Evolutionary conservation across 192 early-diverging fungal genomes (phyloP).

Genomic region (Coemansia sp.): DNA sequence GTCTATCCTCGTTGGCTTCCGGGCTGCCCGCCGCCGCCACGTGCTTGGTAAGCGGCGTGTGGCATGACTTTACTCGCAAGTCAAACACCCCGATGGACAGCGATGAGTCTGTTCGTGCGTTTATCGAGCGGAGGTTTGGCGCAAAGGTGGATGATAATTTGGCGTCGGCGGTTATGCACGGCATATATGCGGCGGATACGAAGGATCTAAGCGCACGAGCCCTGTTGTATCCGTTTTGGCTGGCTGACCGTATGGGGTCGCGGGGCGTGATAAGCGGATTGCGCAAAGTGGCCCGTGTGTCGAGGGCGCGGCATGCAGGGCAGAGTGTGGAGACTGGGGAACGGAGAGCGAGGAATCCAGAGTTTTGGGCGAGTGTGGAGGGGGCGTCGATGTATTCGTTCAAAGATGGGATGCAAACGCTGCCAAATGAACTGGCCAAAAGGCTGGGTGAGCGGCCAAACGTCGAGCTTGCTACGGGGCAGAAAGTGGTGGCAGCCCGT

Average conservation of each 20-base stretch:
- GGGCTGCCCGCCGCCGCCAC: constrained; percentile 62
- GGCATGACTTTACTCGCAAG: constrained; percentile 26
- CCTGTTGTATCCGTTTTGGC: constrained; percentile 70
- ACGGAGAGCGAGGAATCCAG: constrained; percentile 40
- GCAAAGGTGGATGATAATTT: constrained; percentile 72
- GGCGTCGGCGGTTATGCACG: constrained; percentile 86
- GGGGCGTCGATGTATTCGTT: constrained; percentile 81
- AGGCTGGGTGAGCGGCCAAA: constrained; percentile 57
- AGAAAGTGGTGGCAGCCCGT: constrained; percentile 50
- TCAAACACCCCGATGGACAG: constrained; percentile 9
- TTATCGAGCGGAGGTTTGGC: constrained; percentile 79
- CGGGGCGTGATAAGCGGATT: constrained; percentile 32
- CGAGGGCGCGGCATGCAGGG: constrained; percentile 27
- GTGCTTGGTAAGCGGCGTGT: constrained; percentile 58
- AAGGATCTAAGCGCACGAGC: constrained; percentile 74
- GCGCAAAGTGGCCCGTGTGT: constrained; percentile 31
- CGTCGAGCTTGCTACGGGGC: constrained; percentile 59
- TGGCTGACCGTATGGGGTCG: constrained; percentile 57
- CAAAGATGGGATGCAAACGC: constrained; percentile 71
- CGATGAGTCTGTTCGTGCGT: constrained; percentile 86
- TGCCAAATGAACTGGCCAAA: constrained; percentile 60
- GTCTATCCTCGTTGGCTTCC: constrained; percentile 47
- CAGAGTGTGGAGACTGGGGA: constrained; percentile 23
- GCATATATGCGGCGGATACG: constrained; percentile 90
- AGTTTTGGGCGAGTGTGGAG: constrained; percentile 62